Base-by-base conservation (phyloP, 352 stramenopile species). In the Phytophthora litchii region DNA sequence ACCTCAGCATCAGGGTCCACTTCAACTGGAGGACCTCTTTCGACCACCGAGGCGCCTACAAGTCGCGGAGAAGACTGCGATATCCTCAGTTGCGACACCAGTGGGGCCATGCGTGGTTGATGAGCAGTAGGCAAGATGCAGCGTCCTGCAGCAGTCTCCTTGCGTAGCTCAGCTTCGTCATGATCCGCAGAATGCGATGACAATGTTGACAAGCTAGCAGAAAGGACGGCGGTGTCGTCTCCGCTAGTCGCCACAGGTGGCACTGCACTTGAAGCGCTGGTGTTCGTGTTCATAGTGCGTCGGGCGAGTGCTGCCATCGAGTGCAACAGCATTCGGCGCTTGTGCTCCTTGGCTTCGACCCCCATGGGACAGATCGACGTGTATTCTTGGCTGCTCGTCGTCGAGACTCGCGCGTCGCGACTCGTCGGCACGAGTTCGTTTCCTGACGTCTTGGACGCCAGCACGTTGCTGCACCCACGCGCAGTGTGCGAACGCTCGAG, bases 261-360 rank as follows among this genome's bases (percentile, higher is more conserved):
- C 44, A 41, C 13, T n/a, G 46, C 43, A 43, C 17, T 43, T 47
- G 45, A 45, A n/a, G 5, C 41, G 32, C 31, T 48, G 36, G 19
- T 29, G 11, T 37, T 60, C n/a, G 52, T 53, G 16, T 45, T 67
- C 11, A 57, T 50, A 10, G 17, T 63, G 20, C 60, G 60, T 13
- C 71, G 67, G 9, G 71, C 71, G 0, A 80, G 56, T 16, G 60
- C 46, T 20, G 73, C 67, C 60, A 81, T 80, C 14, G 61, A 74
- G 29, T 71, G 66, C 50, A 80, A 34, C 29, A 79, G 64, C 54
- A 70, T 56, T 12, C 54, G 57, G 17, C 54, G 70, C 44, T 67
- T 74, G 38, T 78, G 60, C 36, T 80, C 70, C 38, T 69, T 64
- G 21, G 54, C 54, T 19, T 77, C 58, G 27, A 74, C 57, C n/a